A percentile compares a stretch with the other conserved stretches of the same genome.
Evolutionary conservation across 192 early-diverging fungal genomes (phyloP).

Genomic region (Cladochytrium replicatum): DNA sequence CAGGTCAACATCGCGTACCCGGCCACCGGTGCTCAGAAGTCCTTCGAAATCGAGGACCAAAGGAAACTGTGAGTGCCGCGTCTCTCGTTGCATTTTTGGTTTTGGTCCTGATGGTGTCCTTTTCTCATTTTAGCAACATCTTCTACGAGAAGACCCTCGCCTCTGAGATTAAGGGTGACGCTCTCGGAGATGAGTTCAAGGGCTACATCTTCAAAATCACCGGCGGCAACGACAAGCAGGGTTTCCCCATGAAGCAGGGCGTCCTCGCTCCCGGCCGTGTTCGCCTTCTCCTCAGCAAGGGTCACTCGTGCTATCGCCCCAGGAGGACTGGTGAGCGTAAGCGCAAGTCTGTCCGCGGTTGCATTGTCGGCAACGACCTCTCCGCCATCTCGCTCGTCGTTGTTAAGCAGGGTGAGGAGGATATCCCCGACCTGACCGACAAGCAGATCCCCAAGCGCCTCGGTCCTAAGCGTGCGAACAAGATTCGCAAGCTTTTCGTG

Average conservation of each 20-base stretch:
- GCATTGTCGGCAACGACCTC: conserved; percentile 93
- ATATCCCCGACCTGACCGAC: conserved; percentile 95
- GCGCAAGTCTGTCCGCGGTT: conserved; percentile 98
- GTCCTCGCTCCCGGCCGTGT: conserved; percentile 54
- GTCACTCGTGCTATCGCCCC: conserved; percentile 98
- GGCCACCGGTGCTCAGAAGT: conserved; percentile 96
- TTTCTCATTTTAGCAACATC: conserved; percentile 60
- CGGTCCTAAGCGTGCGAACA: conserved; percentile 96
- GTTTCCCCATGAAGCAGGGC: conserved; percentile 99
- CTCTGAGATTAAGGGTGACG: conserved; percentile 88
- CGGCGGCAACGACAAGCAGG: conserved; percentile 99
- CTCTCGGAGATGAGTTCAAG: conserved; percentile 99
- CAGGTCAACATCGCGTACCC: conserved; percentile 99
- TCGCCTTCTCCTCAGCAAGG: conserved; percentile 61
- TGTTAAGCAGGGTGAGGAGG: conserved; percentile 90
- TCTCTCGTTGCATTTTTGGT: too few relatives aligned
- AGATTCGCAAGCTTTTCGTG: conserved; percentile 98
- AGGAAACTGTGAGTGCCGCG: conserved; percentile 73
- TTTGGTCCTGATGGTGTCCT: neutral
- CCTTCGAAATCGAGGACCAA: conserved; percentile 96
- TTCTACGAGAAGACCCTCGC: conserved; percentile 99
- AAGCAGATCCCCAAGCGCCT: conserved; percentile 88
- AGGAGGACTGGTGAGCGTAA: conserved; percentile 97
- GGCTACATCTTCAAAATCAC: conserved; percentile 99
- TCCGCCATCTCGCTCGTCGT: conserved; percentile 88